Evolutionary conservation across 2,329 filamentous ascomycete genomes (phyloP), one percentile per base, ranked within the genome.

Genomic region (Lasiodiplodia citricola): DNA sequence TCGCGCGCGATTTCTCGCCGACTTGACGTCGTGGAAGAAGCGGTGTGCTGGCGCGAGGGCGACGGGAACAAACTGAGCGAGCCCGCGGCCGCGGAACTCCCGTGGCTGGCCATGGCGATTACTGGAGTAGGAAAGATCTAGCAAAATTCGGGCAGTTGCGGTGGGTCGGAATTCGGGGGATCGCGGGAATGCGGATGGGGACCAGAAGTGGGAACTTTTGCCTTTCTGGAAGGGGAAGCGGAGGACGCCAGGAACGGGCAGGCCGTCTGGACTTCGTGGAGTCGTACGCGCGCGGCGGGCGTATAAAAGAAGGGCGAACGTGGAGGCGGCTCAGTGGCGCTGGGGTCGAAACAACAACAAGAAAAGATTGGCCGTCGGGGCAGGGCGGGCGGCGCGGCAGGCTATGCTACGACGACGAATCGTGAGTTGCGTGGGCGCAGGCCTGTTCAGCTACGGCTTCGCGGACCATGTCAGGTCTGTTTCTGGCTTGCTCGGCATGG

Each of bases 51-150:
- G 25, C 60, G 44, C 2, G 60, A 4, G 65, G 65, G 54, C 41
- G 65, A 41, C 28, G 66, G 66, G 47, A 68, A 68, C 56, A 68
- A 50, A 41, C 66, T 68, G 47, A 68, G 50, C 11, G 63, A 8
- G 35, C 50, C 63, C 23, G 28, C 41, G 58, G 58, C 58, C 41
- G 63, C 35, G 50, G 63, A 47, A 66, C 47, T 47, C 41, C 58
- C 58, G 47, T 44, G 44, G 37, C 7, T 50, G 60, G 60, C 60
- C 60, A 64, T 64, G 25, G 44, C n/a, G 28, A 35, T 52, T 51
- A 52, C 60, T 52, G 60, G 10, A 51, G 35, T 37, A 7, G 60
- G 60, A 31, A 51, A 16, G n/a, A 25, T 64, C 60, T 64, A 64
- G 60, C 18, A 51, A 21, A 25, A 14, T 51, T 63, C 41, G 58